Base-by-base conservation (phyloP, 371 early-diverging fungal species). In the Apophysomyces variabilis region DNA sequence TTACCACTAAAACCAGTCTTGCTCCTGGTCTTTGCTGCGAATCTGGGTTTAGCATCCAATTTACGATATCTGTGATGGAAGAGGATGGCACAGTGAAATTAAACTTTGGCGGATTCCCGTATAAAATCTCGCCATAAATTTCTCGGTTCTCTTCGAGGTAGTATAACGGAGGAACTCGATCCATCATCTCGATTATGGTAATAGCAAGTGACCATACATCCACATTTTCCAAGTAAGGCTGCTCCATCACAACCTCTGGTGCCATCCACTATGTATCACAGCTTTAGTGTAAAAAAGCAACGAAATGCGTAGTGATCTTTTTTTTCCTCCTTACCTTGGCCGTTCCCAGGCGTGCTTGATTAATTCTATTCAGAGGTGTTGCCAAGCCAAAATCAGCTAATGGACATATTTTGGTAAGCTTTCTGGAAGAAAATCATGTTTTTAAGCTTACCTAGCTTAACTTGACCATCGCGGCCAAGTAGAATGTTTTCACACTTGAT, bases 101-200 rank as follows among this genome's bases (percentile, higher is more conserved):
- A 58, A 83, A 83, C 6, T 72, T 70, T 4, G 81, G 84, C 43
- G 75, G 72, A 26, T 77, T 67, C n/a, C 79, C 79, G 57, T 77
- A 79, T 0, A 80, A 57, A 57, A 83, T 80, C 43, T 80, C 78
- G 18, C 71, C 70, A 66, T 76, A 83, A 68, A 83, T 80, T 32
- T 80, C 75, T 32, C 71, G 67, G 39, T 62, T 80, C 47, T 74
- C 68, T 60, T 83, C 80, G 35, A 80, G 65, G 45, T 80, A 76
- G 60, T 80, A 83, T 16, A 83, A 63, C 6, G 84, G 84, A n/a
- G 84, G 84, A 3, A 80, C 80, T 64, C 81, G 79, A 60, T 83
- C 84, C 78, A 80, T 83, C 81, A 83, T 83, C 62, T 83, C 84
- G 65, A 83, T 80, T 56, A 80, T 74, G 1, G 84, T 80, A 57